Evolutionary conservation across 164 flowering plant species (phyloP), one percentile per base, ranked within the genome.

Genomic region (Stephania yunnanensis): DNA sequence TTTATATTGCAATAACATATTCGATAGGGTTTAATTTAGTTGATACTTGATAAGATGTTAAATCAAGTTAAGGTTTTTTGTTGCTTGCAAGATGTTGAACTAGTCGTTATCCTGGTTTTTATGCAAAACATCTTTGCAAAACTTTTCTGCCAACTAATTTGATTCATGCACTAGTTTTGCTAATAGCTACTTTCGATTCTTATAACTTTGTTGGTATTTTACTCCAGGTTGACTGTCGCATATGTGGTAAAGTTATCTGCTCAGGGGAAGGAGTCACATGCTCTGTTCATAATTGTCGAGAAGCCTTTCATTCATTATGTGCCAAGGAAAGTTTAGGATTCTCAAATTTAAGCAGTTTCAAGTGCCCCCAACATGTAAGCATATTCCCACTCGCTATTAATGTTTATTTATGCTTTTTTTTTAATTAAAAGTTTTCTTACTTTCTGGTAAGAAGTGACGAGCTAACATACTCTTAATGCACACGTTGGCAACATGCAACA

Each of bases 301-400:
- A 78, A 78, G 79, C 76, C 15, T 95, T 83, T 82, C 99, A 95
- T 80, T 58, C 73, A 29, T 45, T 0, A 50, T 95, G 99, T 83
- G 96, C 82, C 1, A 87, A 81, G 81, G 76, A 83, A 71, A 83
- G 46, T 1, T 79, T 83, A 52, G 82, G 83, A 11, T 74, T 82
- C 78, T 80, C 84, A 13, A 77, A 74, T 74, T 61, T 74, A 64
- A 87, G 70, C 72, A 89, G 81, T 45, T 91, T 95, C 84, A 92
- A 86, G 86, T 95, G 99, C 80, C 96, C 97, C 68, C 97, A 90
- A 72, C 97, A 95, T 92, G 97, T 95, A 88, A 88, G 75, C 4
- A 74, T 64, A 63, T 77, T 67, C 29, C 68, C 2, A 3, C 22
- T 7, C 44, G 30, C 19, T 22, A 45, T 63, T 6, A 1, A 20